Evolutionary conservation across 1,284 basidiomycete species (phyloP), one percentile per base, ranked within the genome.

Genomic region (Sanghuangporus baumii): DNA sequence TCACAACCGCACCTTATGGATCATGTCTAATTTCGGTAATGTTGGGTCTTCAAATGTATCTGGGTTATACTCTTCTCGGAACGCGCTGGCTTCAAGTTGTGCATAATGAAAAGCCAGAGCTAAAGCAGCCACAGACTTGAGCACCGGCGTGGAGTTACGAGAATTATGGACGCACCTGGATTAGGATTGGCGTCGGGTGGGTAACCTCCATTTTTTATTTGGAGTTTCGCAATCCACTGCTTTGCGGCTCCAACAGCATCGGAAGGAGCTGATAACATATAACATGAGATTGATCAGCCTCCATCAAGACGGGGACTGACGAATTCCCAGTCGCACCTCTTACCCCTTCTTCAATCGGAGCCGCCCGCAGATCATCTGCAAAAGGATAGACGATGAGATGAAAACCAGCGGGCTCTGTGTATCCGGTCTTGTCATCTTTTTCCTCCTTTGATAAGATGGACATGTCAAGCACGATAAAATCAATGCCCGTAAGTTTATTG

Each of bases 341-440:
- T 71, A 80, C 74, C 3, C 74, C 82, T 65, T 81, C 75, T 60
- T 83, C 78, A 57, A 86, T 72, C 52, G 91, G 89, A 6, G 88
- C 87, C 37, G 83, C 80, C 54, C 96, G 87, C 56, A 99, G 89
- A 70, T 99, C 97, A 71, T 99, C 96, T 6, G 92, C 91, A 71
- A 91, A 99, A 0, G 96, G 96, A 26, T 98, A 75, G 9, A 89
- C 87, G 64, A 98, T 90, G 58, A 98, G 79, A 75, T 98, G 93
- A 73, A 99, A 93, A 1, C 97, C 97, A 0, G 93, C 87, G 20
- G 96, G 93, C 58, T 91, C 86, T 47, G 82, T 80, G 82, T 93
- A 89, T 1, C 91, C 92, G 7, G 81, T 84, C 50, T 88, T 85
- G 55, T 89, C 86, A 40, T 80, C 76, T 38, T 83, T 82, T 73